Evolutionary conservation across 2,329 filamentous ascomycete species (phyloP).

Genomic region (Dactylellina parvicollis): DNA sequence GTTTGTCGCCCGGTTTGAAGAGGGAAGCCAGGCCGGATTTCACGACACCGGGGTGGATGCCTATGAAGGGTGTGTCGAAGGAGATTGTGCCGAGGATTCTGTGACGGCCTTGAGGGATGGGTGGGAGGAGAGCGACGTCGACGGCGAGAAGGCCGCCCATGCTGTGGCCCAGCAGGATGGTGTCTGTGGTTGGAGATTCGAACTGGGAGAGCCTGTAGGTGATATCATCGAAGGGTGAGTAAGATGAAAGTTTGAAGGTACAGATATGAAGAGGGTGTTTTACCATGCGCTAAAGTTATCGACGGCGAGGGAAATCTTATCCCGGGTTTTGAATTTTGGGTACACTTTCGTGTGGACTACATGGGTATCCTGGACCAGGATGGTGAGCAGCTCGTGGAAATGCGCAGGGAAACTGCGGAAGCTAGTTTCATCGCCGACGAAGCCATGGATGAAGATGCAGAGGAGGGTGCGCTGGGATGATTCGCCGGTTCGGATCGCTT

Average conservation of each 20-base stretch:
- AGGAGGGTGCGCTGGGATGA: constrained; percentile 68
- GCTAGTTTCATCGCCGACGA: constrained; percentile 86
- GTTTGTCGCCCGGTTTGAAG: constrained; percentile 68
- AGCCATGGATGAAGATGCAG: constrained; percentile 86
- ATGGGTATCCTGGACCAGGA: constrained; percentile 73
- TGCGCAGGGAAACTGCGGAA: constrained; percentile 90
- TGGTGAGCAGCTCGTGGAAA: constrained; percentile 77
- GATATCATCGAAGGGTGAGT: background rate
- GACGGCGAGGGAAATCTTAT: constrained; percentile 75
- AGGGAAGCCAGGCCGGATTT: constrained; percentile 82
- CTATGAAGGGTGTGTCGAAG: constrained; percentile 86
- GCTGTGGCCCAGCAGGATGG: constrained; percentile 85
- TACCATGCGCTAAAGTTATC: constrained; percentile 85
- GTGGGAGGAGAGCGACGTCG: constrained; percentile 75
- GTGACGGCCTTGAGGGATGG: constrained; percentile 53
- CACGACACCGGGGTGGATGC: constrained; percentile 87
- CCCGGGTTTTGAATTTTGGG: constrained; percentile 79
- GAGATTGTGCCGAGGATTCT: constrained; percentile 81
- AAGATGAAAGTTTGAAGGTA: constrained; percentile 64
- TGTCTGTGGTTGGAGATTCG: constrained; percentile 69
- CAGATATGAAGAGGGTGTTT: constrained; percentile 67
- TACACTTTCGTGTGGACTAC: constrained; percentile 84
- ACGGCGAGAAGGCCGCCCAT: constrained; percentile 87
- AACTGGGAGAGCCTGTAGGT: constrained; percentile 37
- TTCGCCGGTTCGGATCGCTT: constrained; percentile 33